Percentiles rank a stretch among this genome's conserved stretches.
phyloP scores from a whole-genome alignment of 75 land plant species.

The Picea glauca region DNA sequence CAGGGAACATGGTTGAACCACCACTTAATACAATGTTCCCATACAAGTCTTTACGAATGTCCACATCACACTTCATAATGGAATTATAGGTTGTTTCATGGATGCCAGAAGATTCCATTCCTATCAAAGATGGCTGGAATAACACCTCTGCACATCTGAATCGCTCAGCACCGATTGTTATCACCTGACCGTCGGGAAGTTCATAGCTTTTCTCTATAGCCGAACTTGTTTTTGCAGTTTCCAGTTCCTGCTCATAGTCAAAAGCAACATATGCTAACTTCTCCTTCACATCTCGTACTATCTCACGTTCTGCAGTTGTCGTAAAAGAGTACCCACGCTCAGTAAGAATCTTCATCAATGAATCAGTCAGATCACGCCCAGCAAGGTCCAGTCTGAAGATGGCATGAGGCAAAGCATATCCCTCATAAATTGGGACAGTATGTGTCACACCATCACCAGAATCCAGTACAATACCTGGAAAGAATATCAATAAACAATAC shows the following conservation, averaged over 20 bases:
- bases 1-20: constrained; percentile 59
- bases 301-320: constrained; percentile 48
- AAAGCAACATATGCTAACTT: constrained; percentile 48
- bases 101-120: constrained; percentile 51
- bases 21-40: constrained; percentile 52
- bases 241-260: constrained; percentile 58
- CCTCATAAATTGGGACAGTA: constrained; percentile 60
- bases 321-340: constrained; percentile 59
- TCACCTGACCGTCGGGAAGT: constrained; percentile 50
- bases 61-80: constrained; percentile 68
- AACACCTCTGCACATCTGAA: constrained; percentile 61
- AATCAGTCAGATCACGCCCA: constrained; percentile 52
- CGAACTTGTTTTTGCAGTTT: constrained; percentile 33
- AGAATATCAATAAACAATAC: too few relatives aligned
- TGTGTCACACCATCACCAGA: constrained; percentile 60
- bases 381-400: constrained; percentile 51
- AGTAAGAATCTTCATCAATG: constrained; percentile 50
- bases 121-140: constrained; percentile 51
- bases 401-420: constrained; percentile 53
- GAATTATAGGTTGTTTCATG: constrained; percentile 50
- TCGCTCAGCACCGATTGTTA: constrained; percentile 50
- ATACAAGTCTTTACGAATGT: constrained; percentile 51
- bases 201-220: constrained; percentile 47
- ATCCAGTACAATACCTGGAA: constrained; percentile 37
- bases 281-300: constrained; percentile 54